Evolutionary conservation across 805 yeast genomes (phyloP).

Genomic region (Priceomyces fermenticarens): DNA sequence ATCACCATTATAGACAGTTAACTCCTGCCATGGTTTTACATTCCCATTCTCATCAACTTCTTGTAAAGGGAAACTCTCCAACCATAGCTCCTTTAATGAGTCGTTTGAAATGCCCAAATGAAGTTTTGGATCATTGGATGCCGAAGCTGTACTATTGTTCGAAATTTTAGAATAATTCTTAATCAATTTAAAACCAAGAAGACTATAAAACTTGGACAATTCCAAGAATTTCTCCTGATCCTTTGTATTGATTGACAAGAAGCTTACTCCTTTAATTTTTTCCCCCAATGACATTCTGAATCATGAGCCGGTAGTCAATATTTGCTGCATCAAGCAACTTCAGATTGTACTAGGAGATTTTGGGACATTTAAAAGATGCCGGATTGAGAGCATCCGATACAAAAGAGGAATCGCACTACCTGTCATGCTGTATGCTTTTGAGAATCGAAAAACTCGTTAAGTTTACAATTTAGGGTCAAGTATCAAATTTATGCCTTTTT

Average conservation of each 20-base stretch:
- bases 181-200: constrained; percentile 58
- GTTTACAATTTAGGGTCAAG: too few relatives aligned
- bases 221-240: constrained; percentile 44
- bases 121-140: constrained; percentile 20
- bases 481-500: too few relatives aligned
- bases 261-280: constrained; percentile 40
- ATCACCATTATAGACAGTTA: constrained; percentile 37
- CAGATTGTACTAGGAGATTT: too few relatives aligned
- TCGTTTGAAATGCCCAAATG: constrained; percentile 60
- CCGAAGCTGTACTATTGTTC: constrained; percentile 29
- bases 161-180: constrained; percentile 57
- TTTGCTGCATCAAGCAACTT: background rate
- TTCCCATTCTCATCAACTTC: constrained; percentile 30
- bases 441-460: too few relatives aligned
- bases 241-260: constrained; percentile 59
- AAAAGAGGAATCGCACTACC: constrained; percentile 3
- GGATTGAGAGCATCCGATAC: constrained; percentile 4
- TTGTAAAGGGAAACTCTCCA: constrained; percentile 62
- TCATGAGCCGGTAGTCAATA: background rate
- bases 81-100: constrained; percentile 69
- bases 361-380: background rate
- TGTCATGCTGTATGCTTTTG: too few relatives aligned
- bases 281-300: constrained; percentile 4
- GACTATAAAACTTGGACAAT: constrained; percentile 54
- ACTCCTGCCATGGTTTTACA: constrained; percentile 40